These are phyloP conservation scores for Fusarium stilboides DNA, from an alignment of 2,329 filamentous ascomycete genomes.

Conservation along the genomic window DNA sequence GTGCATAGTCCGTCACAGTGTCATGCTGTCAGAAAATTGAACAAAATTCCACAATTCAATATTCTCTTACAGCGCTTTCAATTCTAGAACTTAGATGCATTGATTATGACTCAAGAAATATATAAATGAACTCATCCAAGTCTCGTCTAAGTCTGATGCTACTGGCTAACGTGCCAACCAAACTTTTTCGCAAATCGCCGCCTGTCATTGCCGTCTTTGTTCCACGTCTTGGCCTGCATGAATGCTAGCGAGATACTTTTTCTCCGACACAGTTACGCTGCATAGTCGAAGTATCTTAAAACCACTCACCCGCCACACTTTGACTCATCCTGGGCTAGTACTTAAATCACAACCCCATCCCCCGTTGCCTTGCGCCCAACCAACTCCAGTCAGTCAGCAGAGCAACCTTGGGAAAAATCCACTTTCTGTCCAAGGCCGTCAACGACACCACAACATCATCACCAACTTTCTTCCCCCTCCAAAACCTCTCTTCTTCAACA, in stretches of 20 bases:
- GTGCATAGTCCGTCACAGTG: neutral
- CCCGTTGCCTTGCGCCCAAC: conserved; percentile 23
- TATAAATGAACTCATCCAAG: too few species aligned
- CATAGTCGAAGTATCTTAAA: neutral
- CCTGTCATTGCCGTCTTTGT: neutral
- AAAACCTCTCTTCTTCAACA: conserved; percentile 12
- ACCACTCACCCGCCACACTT: conserved; percentile 30
- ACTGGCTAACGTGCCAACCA: neutral
- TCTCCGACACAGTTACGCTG: neutral
- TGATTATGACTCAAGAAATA: too few species aligned
- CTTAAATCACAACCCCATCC: conserved; percentile 27
- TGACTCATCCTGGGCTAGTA: conserved; percentile 34
- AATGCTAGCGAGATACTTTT: conserved; percentile 28
- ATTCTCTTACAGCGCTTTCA: too few species aligned
- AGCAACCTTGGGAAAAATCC: conserved; percentile 46
- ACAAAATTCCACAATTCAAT: too few species aligned
- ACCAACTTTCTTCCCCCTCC: conserved; percentile 33
- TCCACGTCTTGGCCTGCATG: neutral
- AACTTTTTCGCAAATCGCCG: neutral
- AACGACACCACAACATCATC: conserved; percentile 49
- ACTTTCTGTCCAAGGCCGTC: conserved; percentile 42
- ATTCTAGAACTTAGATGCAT: too few species aligned
- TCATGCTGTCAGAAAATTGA: neutral
- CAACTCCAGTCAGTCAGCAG: conserved; percentile 41
- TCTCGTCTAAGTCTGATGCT: too few species aligned